phyloP scores from a whole-genome alignment of 2,329 filamentous ascomycete species.

The Madurella fahalii region DNA sequence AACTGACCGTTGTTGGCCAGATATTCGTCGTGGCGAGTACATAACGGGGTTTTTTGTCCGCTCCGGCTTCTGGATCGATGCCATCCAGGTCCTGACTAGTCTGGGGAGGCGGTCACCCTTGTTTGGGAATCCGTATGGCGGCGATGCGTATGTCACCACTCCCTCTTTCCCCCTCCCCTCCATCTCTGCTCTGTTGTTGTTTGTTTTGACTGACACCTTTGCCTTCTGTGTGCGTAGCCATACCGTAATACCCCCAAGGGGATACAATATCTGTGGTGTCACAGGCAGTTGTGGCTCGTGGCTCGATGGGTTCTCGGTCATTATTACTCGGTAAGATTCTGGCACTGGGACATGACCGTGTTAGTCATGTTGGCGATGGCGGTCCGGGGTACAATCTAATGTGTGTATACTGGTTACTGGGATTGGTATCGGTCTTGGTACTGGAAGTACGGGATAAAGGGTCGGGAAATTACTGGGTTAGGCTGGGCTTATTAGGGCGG shows the following conservation, averaged over 20 bases:
- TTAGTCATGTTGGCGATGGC: too few species aligned
- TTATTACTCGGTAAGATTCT: conserved; percentile 46
- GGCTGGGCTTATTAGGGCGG: too few species aligned
- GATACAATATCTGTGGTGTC: conserved; percentile 84
- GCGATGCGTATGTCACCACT: conserved; percentile 66
- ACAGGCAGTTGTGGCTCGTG: conserved; percentile 75
- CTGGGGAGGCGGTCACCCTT: conserved; percentile 79
- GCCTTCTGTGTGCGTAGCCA: conserved; percentile 51
- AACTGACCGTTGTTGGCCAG: conserved; percentile 37
- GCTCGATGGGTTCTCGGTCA: conserved; percentile 81
- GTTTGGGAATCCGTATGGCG: conserved; percentile 77
- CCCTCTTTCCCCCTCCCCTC: background rate
- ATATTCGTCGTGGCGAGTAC: conserved; percentile 79
- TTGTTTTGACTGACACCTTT: conserved; percentile 24
- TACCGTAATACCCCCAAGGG: conserved; percentile 81
- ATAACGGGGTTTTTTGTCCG: conserved; percentile 82
- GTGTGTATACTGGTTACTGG: too few species aligned
- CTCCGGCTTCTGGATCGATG: conserved; percentile 80
- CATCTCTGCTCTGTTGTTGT: background rate
- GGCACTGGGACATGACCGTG: too few species aligned
- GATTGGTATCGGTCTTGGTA: too few species aligned
- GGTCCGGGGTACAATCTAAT: too few species aligned
- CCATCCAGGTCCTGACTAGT: conserved; percentile 84
- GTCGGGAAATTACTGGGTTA: too few species aligned
- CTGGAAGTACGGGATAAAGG: too few species aligned